A percentile compares a stretch with the other conserved stretches of the same genome.
Evolutionary conservation across 2,329 filamentous ascomycete genomes (phyloP).

Genomic region (Alternaria conjuncta): DNA sequence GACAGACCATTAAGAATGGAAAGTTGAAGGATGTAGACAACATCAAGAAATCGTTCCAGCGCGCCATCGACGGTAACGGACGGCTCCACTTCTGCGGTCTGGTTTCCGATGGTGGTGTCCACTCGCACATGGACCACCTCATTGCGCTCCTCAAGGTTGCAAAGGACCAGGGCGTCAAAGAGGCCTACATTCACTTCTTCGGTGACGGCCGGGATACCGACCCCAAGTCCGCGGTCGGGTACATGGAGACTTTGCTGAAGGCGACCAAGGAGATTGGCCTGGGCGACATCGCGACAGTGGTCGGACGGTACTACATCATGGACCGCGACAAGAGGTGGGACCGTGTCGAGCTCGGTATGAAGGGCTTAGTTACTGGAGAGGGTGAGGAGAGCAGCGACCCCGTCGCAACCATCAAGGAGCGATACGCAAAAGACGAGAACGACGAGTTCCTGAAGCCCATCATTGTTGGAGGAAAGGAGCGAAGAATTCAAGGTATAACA

Average conservation of each 20-base stretch:
- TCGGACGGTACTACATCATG: conserved; percentile 98
- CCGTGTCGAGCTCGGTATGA: conserved; percentile 85
- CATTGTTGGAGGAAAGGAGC: conserved; percentile 85
- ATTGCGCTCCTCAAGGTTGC: conserved; percentile 86
- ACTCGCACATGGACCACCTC: conserved; percentile 94
- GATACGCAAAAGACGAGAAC: conserved; percentile 86
- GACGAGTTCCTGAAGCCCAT: conserved; percentile 99
- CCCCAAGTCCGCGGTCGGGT: conserved; percentile 87
- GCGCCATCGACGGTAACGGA: conserved; percentile 86
- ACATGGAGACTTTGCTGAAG: conserved; percentile 85
- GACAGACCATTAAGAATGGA: conserved; percentile 85
- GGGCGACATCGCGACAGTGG: conserved; percentile 88
- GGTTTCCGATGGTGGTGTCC: conserved; percentile 94
- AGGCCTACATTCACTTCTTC: conserved; percentile 99
- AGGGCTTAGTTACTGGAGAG: conserved; percentile 83
- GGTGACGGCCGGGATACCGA: conserved; percentile 97
- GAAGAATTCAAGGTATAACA: conserved; percentile 76
- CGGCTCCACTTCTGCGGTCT: conserved; percentile 91
- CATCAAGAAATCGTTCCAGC: conserved; percentile 77
- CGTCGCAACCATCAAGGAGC: conserved; percentile 82
- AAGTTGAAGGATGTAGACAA: conserved; percentile 78
- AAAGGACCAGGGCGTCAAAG: conserved; percentile 83
- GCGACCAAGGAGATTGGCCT: conserved; percentile 82
- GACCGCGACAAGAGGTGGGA: conserved; percentile 99
- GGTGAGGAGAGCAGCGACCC: conserved; percentile 86